phyloP scores from a whole-genome alignment of 2,329 filamentous ascomycete species.

The Aspergillus bombycis region DNA sequence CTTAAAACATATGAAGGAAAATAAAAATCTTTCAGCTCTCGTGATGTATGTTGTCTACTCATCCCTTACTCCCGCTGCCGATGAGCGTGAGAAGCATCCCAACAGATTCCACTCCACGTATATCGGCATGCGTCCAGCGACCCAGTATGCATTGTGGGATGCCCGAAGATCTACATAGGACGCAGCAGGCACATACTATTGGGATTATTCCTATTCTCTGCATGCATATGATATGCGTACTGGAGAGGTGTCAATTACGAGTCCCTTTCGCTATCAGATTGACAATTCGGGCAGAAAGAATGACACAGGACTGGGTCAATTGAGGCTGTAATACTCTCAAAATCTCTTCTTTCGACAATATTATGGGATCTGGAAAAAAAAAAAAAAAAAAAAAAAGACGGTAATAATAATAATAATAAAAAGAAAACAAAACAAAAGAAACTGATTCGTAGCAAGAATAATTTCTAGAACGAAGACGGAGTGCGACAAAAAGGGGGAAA shows the following conservation, averaged over 20 bases:
- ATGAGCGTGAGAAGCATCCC: not conserved
- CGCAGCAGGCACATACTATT: not conserved
- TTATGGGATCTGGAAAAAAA: no score
- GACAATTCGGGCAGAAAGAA: not conserved
- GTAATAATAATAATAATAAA: no score
- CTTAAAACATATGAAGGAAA: not conserved
- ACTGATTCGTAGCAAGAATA: not conserved
- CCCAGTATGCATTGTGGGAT: not conserved
- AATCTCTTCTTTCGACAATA: not conserved
- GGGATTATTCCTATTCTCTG: not conserved
- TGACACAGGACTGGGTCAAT: not conserved
- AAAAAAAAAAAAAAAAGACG: no score
- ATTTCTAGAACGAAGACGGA: not conserved
- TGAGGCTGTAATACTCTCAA: not conserved
- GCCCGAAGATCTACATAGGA: constrained; percentile 1
- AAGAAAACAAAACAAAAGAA: not conserved
- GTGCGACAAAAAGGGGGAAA: not conserved
- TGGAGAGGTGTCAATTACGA: not conserved
- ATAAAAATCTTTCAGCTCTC: not conserved
- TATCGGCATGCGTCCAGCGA: not conserved
- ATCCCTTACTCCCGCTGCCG: not conserved
- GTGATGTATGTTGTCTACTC: not conserved
- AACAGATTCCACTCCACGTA: constrained; percentile 4
- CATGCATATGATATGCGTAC: constrained; percentile 6
- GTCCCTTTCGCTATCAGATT: not conserved